Percentiles rank a stretch among this genome's conserved stretches.
Evolutionary conservation across 2,329 filamentous ascomycete genomes (phyloP).

Genomic region (Alternaria dauci): DNA sequence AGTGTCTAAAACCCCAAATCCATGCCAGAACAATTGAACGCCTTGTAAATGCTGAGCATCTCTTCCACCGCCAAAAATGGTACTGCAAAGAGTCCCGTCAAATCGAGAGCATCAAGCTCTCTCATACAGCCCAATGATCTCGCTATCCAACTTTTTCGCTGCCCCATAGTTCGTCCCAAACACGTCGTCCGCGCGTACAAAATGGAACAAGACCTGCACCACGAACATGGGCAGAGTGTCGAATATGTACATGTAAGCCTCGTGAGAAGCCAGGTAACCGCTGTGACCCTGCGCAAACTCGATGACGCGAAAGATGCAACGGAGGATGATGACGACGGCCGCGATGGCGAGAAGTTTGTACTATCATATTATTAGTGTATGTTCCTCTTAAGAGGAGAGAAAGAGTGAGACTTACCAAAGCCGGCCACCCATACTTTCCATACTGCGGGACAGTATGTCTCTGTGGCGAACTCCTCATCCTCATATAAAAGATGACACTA

Average conservation of each 20-base stretch:
- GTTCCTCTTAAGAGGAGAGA: not conserved
- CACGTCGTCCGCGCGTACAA: constrained; percentile 28
- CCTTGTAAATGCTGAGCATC: not conserved
- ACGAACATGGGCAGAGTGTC: constrained; percentile 55
- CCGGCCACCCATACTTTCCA: constrained; percentile 47
- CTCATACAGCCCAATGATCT: not conserved
- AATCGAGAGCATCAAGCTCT: not conserved
- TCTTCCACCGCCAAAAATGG: not conserved
- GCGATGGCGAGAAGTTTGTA: constrained; percentile 52
- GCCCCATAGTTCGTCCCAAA: constrained; percentile 23
- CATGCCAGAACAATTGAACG: not conserved
- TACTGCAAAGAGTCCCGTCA: not conserved
- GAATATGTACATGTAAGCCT: constrained; percentile 57
- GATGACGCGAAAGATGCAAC: constrained; percentile 56
- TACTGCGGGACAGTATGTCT: constrained; percentile 28
- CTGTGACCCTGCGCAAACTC: constrained; percentile 52
- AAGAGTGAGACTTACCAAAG: constrained; percentile 40
- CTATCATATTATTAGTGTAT: not conserved
- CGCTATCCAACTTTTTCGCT: constrained; percentile 10
- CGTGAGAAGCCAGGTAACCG: constrained; percentile 55
- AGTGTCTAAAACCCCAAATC: not conserved
- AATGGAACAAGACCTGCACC: constrained; percentile 51
- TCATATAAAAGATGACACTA: constrained; percentile 30
- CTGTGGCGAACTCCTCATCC: constrained; percentile 28
- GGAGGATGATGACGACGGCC: constrained; percentile 58